Percentiles rank a stretch among this genome's conserved stretches.
phyloP scores from a whole-genome alignment of 108 stramenopile species.

The Fistulifera pelliculosa region DNA sequence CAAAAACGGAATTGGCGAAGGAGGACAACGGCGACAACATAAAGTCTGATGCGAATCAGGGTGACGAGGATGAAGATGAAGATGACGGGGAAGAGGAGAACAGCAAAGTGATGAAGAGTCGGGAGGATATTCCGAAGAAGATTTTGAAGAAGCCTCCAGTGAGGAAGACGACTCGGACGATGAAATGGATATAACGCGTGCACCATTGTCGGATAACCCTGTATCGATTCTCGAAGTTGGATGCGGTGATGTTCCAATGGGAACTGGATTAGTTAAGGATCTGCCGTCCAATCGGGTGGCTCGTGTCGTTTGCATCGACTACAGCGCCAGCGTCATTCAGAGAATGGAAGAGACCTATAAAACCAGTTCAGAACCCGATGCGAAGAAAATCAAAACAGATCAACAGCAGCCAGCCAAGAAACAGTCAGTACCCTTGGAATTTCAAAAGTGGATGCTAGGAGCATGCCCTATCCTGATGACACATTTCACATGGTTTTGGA shows the following conservation, averaged over 20 bases:
- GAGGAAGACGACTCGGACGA: constrained; percentile 24
- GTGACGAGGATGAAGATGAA: constrained; percentile 6
- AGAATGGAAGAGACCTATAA: constrained; percentile 30
- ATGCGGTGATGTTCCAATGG: constrained; percentile 78
- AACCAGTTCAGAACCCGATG: background rate
- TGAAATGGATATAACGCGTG: constrained; percentile 7
- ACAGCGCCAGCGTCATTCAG: constrained; percentile 49
- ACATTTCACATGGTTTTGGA: constrained; percentile 61
- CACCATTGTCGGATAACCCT: constrained; percentile 28
- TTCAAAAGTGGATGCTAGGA: constrained; percentile 46
- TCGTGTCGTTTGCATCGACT: constrained; percentile 57
- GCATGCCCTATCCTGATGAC: constrained; percentile 31
- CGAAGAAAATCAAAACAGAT: constrained; percentile 1
- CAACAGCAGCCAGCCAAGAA: background rate
- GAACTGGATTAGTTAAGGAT: constrained; percentile 8
- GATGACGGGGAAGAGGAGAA: constrained; percentile 13
- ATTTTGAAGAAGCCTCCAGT: constrained; percentile 29
- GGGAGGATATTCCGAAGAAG: constrained; percentile 23
- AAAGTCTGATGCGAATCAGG: too few relatives aligned
- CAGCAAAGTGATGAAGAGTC: constrained; percentile 18
- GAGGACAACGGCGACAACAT: constrained; percentile 20
- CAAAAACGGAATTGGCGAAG: too few relatives aligned
- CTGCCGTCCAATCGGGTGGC: background rate
- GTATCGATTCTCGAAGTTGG: constrained; percentile 68
- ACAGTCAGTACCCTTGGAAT: constrained; percentile 23